phyloP scores from a whole-genome alignment of 2,329 filamentous ascomycete species.

The Orbilia blumenaviensis region DNA sequence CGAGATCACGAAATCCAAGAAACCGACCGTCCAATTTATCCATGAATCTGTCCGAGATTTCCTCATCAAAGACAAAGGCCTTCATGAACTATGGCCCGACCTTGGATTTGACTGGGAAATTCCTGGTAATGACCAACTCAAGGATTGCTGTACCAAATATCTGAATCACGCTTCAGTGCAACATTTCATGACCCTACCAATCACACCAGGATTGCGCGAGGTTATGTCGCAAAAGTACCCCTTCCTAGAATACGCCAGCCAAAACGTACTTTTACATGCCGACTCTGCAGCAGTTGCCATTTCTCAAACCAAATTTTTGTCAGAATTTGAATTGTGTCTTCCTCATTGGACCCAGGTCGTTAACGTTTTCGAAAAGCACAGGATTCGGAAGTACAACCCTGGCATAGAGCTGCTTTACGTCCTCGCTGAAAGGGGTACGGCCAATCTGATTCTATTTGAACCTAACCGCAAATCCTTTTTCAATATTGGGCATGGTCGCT shows the following conservation, averaged over 20 bases:
- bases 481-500: conserved; percentile 58
- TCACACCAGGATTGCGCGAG: too few species aligned
- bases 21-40: conserved; percentile 59
- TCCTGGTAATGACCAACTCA: conserved; percentile 63
- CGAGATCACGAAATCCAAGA: conserved; percentile 57
- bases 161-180: conserved; percentile 55
- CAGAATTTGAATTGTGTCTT: conserved; percentile 57
- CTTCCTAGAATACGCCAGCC: conserved; percentile 64
- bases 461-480: conserved; percentile 54
- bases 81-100: conserved; percentile 44
- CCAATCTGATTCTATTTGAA: conserved; percentile 57
- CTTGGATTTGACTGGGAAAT: conserved; percentile 25
- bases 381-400: conserved; percentile 56
- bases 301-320: conserved; percentile 59
- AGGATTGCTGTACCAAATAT: conserved; percentile 63
- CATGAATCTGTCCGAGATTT: conserved; percentile 61
- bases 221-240: conserved; percentile 59
- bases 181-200: too few species aligned
- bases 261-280: conserved; percentile 62
- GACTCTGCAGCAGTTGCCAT: conserved; percentile 60
- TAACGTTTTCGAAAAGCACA: conserved; percentile 59
- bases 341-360: conserved; percentile 58
- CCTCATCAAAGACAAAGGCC: conserved; percentile 58
- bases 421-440: conserved; percentile 59
- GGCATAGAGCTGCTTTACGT: conserved; percentile 60